Evolutionary conservation across 306 rosid species (phyloP), one percentile per base, ranked within the genome.

Genomic region (Prunus campanulata): DNA sequence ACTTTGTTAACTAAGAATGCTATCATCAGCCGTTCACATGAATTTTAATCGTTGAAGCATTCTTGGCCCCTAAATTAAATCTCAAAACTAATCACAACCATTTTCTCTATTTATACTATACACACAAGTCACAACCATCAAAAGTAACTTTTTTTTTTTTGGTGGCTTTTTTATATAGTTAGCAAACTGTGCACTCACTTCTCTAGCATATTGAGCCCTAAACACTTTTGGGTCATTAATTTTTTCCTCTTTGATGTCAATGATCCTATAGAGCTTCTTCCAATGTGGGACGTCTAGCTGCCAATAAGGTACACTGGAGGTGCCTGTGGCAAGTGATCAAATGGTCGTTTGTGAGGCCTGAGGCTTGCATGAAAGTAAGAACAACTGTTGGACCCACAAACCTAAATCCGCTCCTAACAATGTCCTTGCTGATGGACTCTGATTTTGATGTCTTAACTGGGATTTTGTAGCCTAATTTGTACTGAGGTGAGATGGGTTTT

Each of bases 381-480:
- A 96, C 86, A 72, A 92, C 99, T n/a, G 97, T 96, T 22, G 99
- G 99, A 11, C 99, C 99, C 74, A 96, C 99, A 16, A 77, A 86
- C 81, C 98, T 83, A 61, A 92, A 91, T 1, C 98, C 97, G 63
- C 98, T 87, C n/a, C 97, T 82, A 0, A 95, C 86, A 97, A 95
- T 89, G 87, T 95, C 97, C 77, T 91, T 95, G 90, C 99, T 95
- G 66, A 95, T 92, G 86, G 83, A 88, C 71, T 95, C 99, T 50
- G 99, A 95, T 87, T 95, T 96, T 77, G 99, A 96, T 12, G 98
- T 96, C 90, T 92, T 96, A 78, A 88, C 98, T 75, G 98, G 99
- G 16, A 92, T 88, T 82, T 87, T 96, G 83, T 96, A 89, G 39
- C 96, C 97, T 76, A 90, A 86, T 66, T 91, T 96, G 92, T 92